Evolutionary conservation across 2,329 filamentous ascomycete genomes (phyloP), one percentile per base, ranked within the genome.

Genomic region (Aspergillus novofumigatus): DNA sequence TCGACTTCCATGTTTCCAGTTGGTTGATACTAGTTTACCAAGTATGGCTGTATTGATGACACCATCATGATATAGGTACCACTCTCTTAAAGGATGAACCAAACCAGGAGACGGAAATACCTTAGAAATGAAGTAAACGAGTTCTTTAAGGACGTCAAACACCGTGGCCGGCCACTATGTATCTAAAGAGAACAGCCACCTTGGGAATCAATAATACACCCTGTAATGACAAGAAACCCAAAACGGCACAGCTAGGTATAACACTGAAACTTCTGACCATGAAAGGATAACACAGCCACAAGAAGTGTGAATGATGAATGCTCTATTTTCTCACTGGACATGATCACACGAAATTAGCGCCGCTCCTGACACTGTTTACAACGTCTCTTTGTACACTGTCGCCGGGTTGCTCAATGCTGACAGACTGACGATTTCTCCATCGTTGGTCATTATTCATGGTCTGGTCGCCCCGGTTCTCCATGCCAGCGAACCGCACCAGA

Each of bases 281-380:
- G n/a, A 47, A 47, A 38, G 6, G n/a, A n/a, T 11, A 26, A 47
- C 11, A 23, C 44, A 47, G 21, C 9, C 21, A 23, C 10, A 26
- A 11, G 20, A 55, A 52, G 49, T 35, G 23, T 28, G 53, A 54
- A 35, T 3, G 14, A 3, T 35, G 17, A 35, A 6, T 35, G 14
- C 32, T 35, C 14, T 38, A 38, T 38, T 38, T 32, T 32, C 25
- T 29, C 14, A 38, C 32, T n/a, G 32, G 32, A 7, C 25, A 41
- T 41, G 25, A 44, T 42, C 49, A 72, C 35, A 72, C 64, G 63
- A 72, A 73, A n/a, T 65, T 66, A 17, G 67, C 59, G 52, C 68
- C 67, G 26, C 67, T 68, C 45, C 60, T 55, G n/a, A 65, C 59
- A 58, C 68, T 72, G 26, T 61, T 63, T 9, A 62, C 65, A 6